phyloP scores from a whole-genome alignment of 1,139 yeast species.

The Suhomyces bokatorum region DNA sequence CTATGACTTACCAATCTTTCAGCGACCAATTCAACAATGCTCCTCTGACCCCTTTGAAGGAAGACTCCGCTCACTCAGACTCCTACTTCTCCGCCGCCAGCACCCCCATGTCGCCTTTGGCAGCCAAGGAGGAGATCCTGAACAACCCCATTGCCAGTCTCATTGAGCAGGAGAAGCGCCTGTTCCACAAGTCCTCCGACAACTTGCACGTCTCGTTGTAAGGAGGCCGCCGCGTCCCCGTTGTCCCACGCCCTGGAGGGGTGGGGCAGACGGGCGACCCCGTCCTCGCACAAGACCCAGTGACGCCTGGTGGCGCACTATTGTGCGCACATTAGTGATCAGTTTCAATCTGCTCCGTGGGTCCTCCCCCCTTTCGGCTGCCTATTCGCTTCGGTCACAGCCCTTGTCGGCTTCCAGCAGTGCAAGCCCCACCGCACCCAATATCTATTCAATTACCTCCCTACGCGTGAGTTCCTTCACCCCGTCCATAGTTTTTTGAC shows the following conservation, averaged over 20 bases:
- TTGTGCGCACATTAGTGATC: too few relatives aligned
- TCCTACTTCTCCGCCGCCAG: slow-evolving; percentile 14
- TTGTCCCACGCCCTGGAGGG: too few relatives aligned
- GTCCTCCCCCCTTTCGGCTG: neutral
- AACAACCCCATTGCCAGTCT: slow-evolving; percentile 20
- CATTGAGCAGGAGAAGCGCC: slow-evolving; percentile 21
- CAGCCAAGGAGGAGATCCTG: slow-evolving; percentile 11
- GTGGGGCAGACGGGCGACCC: too few relatives aligned
- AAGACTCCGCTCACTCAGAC: slow-evolving; percentile 8
- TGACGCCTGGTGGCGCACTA: too few relatives aligned
- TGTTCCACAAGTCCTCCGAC: slow-evolving; percentile 29
- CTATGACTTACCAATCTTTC: slow-evolving; percentile 19
- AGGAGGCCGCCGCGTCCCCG: neutral
- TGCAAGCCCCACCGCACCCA: neutral
- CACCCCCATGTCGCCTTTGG: slow-evolving; percentile 11
- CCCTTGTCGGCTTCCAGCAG: too few relatives aligned
- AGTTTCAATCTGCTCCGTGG: too few relatives aligned
- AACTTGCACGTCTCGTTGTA: slow-evolving; percentile 35
- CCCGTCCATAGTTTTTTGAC: slow-evolving; percentile 1
- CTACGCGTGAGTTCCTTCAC: neutral
- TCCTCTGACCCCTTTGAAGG: slow-evolving; percentile 19
- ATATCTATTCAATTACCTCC: neutral
- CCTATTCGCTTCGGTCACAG: neutral
- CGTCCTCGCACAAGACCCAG: too few relatives aligned
- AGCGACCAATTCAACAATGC: slow-evolving; percentile 20